These are phyloP conservation scores for Inonotus obliquus DNA, from an alignment of 1,284 basidiomycete genomes.

Conservation along the genomic window DNA sequence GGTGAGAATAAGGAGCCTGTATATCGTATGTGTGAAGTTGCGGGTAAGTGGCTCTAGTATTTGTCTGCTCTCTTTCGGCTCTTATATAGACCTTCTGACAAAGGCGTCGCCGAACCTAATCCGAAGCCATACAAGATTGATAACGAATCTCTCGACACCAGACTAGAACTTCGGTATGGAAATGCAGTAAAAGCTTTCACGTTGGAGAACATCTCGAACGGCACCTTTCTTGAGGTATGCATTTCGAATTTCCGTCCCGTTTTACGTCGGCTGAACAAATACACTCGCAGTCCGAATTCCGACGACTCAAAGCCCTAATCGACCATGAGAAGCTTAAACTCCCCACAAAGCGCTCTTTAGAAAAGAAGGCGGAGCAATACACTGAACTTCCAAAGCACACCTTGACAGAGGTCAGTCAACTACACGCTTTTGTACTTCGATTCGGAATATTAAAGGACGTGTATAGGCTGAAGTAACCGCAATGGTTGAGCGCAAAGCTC, in stretches of 20 bases:
- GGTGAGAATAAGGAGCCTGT: constrained; percentile 43
- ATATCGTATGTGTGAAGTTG: constrained; percentile 81
- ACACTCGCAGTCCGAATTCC: constrained; percentile 66
- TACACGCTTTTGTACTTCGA: background rate
- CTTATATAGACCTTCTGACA: constrained; percentile 1
- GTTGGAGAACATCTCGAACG: constrained; percentile 84
- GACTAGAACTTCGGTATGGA: constrained; percentile 70
- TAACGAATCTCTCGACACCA: constrained; percentile 53
- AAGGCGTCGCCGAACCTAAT: constrained; percentile 47
- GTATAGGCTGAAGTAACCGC: constrained; percentile 59
- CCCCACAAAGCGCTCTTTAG: constrained; percentile 60
- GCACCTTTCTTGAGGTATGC: constrained; percentile 53
- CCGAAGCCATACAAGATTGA: constrained; percentile 76
- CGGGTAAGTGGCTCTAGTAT: constrained; percentile 44
- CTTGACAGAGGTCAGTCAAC: constrained; percentile 66
- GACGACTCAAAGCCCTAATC: constrained; percentile 48
- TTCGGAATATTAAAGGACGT: background rate
- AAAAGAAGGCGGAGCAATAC: constrained; percentile 62
- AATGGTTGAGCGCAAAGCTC: constrained; percentile 67
- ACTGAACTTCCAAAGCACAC: constrained; percentile 50
- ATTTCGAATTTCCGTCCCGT: background rate
- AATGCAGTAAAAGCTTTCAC: constrained; percentile 50
- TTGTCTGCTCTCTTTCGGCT: constrained; percentile 18
- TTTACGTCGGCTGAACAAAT: background rate
- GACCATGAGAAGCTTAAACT: constrained; percentile 54